Evolutionary conservation across 495 filamentous ascomycete species (phyloP).

Genomic region (Bacidia gigantensis): DNA sequence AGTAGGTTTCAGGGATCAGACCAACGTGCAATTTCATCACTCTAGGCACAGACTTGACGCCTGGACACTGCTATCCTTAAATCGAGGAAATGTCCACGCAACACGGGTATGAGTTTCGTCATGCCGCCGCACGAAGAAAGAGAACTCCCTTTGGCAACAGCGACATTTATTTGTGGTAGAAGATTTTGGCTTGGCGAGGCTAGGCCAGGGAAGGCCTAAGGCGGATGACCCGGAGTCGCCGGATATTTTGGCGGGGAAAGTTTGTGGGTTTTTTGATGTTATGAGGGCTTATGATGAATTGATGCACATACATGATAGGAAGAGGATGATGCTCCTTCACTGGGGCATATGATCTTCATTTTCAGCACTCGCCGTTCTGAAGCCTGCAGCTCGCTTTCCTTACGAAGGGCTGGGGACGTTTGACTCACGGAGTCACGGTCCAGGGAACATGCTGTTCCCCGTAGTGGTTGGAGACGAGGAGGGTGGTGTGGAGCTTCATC

Average conservation of each 20-base stretch:
- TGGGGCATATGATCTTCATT: constrained; percentile 36
- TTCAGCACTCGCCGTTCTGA: constrained; percentile 31
- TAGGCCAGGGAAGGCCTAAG: too few species aligned
- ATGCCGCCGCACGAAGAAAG: constrained; percentile 51
- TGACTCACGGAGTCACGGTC: neutral
- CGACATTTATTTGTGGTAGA: too few species aligned
- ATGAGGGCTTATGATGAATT: constrained; percentile 40
- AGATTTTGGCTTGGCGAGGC: too few species aligned
- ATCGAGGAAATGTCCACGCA: constrained; percentile 35
- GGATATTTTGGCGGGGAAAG: neutral
- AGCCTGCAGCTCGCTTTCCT: constrained; percentile 15
- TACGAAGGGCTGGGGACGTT: neutral
- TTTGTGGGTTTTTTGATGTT: neutral
- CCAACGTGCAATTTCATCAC: constrained; percentile 44
- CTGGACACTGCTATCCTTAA: constrained; percentile 38
- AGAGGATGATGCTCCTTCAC: constrained; percentile 40
- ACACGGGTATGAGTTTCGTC: constrained; percentile 34
- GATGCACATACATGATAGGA: constrained; percentile 40
- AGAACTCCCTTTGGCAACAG: constrained; percentile 18
- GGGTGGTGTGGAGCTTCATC: too few species aligned
- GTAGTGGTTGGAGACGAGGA: too few species aligned
- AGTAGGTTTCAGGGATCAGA: constrained; percentile 14
- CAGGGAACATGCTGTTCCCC: too few species aligned
- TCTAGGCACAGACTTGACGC: constrained; percentile 48
- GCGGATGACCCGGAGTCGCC: too few species aligned